Evolutionary conservation across 768 basidiomycete genomes (phyloP), one percentile per base, ranked within the genome.

Genomic region (Wakefieldia striispora): DNA sequence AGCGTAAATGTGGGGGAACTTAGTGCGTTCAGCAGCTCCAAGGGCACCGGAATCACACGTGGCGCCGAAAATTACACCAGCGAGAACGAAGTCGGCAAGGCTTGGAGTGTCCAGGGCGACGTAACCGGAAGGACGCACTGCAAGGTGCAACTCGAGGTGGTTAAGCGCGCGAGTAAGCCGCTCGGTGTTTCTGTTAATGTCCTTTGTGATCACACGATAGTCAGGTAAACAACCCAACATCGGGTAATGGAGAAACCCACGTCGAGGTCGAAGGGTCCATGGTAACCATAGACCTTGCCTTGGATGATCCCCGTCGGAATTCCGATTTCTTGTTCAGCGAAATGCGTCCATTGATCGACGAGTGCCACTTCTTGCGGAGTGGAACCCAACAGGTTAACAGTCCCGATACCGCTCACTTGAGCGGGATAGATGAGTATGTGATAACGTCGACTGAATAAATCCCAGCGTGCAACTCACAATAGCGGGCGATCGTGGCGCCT

Each of bases 261-360:
- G 47, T 60, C 50, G 17, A 23, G 51, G 29, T 4, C 50, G 41
- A 59, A 60, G 1, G 45, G 24, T 0, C 37, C 35, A 17, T 17
- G 1, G 3, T 31, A 39, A 1, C 49, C 52, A 13, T 27, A 45
- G 12, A 60, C 9, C 34, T 37, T 1, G 8, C 36, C 23, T 12
- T 35, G 23, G 36, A 34, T 10, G n/a, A 0, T 9, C 8, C 36
- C 13, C 0, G 3, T 1, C 6, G 50, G 43, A 0, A 0, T 6
- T 3, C 50, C 33, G 20, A 63, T 43, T 16, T 63, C 62, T 1
- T 45, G 43, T 17, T 63, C 61, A 8, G 43, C 48, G 39, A 54
- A 63, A 37, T 58, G 62, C 4, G 41, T 12, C 58, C 61, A 63
- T 14, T 62, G 62, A 45, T 63, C 58, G 7, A 63, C 29, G 1